A percentile compares a stretch with the other conserved stretches of the same genome.
These are phyloP conservation scores for Biscutella laevigata DNA, from an alignment of 441 rosid genomes.

Conservation along the genomic window DNA sequence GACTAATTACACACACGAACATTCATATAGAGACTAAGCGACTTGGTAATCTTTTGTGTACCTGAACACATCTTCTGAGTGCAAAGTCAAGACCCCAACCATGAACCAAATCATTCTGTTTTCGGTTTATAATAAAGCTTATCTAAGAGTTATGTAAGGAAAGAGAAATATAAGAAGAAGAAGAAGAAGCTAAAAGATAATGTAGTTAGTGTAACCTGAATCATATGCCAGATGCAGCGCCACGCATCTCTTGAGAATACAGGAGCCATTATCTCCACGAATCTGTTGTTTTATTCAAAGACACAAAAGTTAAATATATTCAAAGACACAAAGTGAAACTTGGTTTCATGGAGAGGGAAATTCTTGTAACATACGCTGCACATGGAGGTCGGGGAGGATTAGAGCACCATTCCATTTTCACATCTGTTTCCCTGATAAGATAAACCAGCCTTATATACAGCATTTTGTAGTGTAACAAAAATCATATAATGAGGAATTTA, in stretches of 20 bases:
- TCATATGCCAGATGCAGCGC: constrained; percentile 98
- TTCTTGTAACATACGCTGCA: too few relatives aligned
- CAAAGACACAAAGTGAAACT: too few relatives aligned
- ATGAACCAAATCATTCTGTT: constrained; percentile 94
- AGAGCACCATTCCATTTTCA: constrained; percentile 81
- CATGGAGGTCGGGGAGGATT: constrained; percentile 87
- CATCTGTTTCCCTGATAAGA: constrained; percentile 48
- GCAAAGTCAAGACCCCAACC: constrained; percentile 99
- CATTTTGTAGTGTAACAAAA: background rate
- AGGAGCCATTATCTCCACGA: constrained; percentile 98
- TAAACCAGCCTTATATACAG: constrained; percentile 9
- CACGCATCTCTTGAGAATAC: constrained; percentile 90
- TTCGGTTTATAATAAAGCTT: constrained; percentile 1
- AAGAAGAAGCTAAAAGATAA: background rate
- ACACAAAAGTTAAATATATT: background rate
- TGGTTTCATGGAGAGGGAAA: too few relatives aligned
- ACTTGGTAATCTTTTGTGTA: constrained; percentile 6
- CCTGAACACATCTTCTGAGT: constrained; percentile 89
- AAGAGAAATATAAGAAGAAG: background rate
- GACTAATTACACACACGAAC: background rate
- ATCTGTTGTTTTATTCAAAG: constrained; percentile 38
- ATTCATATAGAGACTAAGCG: background rate
- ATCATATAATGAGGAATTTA: constrained; percentile 4
- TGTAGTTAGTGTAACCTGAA: constrained; percentile 50
- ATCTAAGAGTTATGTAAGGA: background rate